Evolutionary conservation across 192 early-diverging fungal genomes (phyloP).

Genomic region (Endogone sp.): DNA sequence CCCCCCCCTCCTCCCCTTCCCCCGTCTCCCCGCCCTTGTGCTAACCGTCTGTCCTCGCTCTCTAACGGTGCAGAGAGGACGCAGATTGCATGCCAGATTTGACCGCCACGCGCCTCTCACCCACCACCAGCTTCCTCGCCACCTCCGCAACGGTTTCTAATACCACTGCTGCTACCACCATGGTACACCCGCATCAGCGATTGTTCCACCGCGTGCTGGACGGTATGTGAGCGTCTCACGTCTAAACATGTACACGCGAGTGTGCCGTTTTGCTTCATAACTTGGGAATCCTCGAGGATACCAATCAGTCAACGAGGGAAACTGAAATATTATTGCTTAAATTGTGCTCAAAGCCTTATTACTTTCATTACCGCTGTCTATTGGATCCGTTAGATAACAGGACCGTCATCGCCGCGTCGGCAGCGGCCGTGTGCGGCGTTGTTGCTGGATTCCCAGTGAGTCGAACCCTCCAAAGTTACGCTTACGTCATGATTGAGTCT

Average conservation of each 20-base stretch:
- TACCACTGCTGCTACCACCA: not conserved
- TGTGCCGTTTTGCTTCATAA: not conserved
- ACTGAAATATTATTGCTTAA: not conserved
- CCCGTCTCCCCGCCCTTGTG: not conserved
- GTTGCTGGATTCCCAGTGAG: constrained; percentile 65
- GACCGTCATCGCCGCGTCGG: constrained; percentile 65
- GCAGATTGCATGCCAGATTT: too few species aligned
- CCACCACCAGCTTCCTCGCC: not conserved
- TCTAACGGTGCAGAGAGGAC: not conserved
- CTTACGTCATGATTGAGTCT: constrained; percentile 1
- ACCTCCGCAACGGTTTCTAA: not conserved
- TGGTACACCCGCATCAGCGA: not conserved
- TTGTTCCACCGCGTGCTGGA: not conserved
- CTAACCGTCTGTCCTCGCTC: too few species aligned
- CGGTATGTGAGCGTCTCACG: not conserved
- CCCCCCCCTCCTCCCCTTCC: not conserved
- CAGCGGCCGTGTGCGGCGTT: constrained; percentile 64
- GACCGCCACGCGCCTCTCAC: too few species aligned
- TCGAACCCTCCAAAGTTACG: not conserved
- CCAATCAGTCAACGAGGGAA: not conserved
- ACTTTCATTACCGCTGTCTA: not conserved
- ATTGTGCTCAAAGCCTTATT: not conserved
- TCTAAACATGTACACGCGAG: not conserved
- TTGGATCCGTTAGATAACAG: constrained; percentile 41
- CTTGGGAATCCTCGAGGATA: not conserved